These are phyloP conservation scores for Aureobasidium sp. DNA, from an alignment of 2,329 filamentous ascomycete species.

Conservation along the genomic window DNA sequence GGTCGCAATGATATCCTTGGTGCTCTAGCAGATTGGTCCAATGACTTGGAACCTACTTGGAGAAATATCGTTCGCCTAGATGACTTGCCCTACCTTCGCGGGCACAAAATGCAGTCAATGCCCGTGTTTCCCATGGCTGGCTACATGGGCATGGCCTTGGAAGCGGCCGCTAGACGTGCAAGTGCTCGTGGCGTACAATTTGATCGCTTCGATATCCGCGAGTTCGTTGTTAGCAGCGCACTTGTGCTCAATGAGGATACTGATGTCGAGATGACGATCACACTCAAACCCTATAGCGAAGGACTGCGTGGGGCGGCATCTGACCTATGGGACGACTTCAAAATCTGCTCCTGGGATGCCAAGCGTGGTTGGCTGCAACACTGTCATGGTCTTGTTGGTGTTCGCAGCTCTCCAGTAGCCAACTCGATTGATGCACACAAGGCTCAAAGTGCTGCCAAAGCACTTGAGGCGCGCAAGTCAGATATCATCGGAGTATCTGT, in stretches of 20 bases:
- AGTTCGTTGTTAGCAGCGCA: slow-evolving; percentile 8
- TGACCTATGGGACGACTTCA: slow-evolving; percentile 7
- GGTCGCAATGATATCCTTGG: slow-evolving; percentile 13
- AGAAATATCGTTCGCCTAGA: slow-evolving; percentile 23
- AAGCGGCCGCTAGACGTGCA: slow-evolving; percentile 18
- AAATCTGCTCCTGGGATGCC: slow-evolving; percentile 8
- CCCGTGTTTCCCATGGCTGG: slow-evolving; percentile 29
- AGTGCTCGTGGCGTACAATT: slow-evolving; percentile 1
- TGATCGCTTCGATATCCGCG: slow-evolving; percentile 1
- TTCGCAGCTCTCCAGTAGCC: neutral
- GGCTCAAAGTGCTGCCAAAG: slow-evolving; percentile 1
- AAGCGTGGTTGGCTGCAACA: slow-evolving; percentile 12
- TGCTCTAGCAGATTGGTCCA: slow-evolving; percentile 6
- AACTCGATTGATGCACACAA: slow-evolving; percentile 9
- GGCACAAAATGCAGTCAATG: slow-evolving; percentile 27
- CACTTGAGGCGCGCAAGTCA: neutral
- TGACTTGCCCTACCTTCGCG: slow-evolving; percentile 29
- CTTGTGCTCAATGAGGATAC: slow-evolving; percentile 8
- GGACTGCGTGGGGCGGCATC: slow-evolving; percentile 4
- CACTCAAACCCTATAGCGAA: slow-evolving; percentile 2
- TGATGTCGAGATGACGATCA: slow-evolving; percentile 10
- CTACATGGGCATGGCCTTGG: slow-evolving; percentile 21
- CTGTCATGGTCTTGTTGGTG: slow-evolving; percentile 9
- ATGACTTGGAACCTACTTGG: slow-evolving; percentile 22
- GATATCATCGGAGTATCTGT: neutral